phyloP scores from a whole-genome alignment of 2,329 filamentous ascomycete species.

The Colletotrichum tamarilloi region DNA sequence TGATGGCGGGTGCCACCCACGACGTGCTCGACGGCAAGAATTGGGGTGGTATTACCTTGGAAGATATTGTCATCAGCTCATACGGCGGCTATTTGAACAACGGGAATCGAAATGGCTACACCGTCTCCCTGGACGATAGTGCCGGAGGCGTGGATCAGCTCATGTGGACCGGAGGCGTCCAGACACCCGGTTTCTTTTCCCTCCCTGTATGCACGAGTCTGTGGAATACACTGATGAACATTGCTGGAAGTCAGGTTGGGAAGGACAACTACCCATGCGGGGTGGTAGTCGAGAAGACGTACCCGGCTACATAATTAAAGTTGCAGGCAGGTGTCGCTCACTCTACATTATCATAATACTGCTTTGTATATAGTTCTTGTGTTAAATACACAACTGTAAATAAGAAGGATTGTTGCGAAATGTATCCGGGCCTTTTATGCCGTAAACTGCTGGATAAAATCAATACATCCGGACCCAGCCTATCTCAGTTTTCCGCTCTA shows the following conservation, averaged over 20 bases:
- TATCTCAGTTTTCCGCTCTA: too few species aligned
- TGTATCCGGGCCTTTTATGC: too few species aligned
- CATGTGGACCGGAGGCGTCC: not conserved
- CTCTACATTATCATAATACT: not conserved
- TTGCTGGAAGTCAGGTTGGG: not conserved
- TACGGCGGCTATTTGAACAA: conserved; percentile 1
- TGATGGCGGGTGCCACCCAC: not conserved
- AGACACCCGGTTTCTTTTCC: conserved; percentile 12
- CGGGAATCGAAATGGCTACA: conserved; percentile 22
- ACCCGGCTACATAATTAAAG: not conserved
- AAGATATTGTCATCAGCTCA: conserved; percentile 25
- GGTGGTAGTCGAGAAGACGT: not conserved
- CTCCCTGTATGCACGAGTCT: conserved; percentile 22
- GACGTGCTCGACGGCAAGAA: conserved; percentile 22
- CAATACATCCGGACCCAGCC: too few species aligned
- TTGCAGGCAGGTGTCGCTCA: not conserved
- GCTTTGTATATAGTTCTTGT: not conserved
- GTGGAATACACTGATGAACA: conserved; percentile 12
- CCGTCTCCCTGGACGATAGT: conserved; percentile 3
- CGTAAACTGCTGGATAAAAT: too few species aligned
- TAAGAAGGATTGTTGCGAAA: too few species aligned
- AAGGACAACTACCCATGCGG: conserved; percentile 8
- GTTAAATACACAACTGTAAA: not conserved
- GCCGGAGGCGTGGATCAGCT: conserved; percentile 1
- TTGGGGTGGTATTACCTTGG: conserved; percentile 15